phyloP scores from a whole-genome alignment of 345 rosid genomes.

The Atalantia buxifolia region DNA sequence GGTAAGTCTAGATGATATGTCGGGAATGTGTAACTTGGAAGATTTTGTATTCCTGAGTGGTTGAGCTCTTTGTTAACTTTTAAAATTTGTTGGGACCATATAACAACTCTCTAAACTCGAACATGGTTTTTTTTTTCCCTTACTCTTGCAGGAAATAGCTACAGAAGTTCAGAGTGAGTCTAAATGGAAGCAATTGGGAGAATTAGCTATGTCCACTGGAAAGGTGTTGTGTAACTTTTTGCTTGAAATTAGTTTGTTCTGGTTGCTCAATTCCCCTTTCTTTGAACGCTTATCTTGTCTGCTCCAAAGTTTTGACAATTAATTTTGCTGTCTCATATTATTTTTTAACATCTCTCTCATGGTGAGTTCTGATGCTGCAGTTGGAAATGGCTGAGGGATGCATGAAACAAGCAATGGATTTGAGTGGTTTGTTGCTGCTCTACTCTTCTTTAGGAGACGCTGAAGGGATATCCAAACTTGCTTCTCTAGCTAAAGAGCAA shows the following conservation, averaged over 20 bases:
- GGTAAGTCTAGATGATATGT: constrained; percentile 41
- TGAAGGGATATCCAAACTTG: constrained; percentile 82
- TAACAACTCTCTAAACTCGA: constrained; percentile 3
- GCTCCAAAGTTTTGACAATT: background rate
- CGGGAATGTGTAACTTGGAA: background rate
- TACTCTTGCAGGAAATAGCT: constrained; percentile 71
- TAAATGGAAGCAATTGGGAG: constrained; percentile 99
- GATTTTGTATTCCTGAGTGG: background rate
- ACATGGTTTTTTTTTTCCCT: background rate
- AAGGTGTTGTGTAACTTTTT: constrained; percentile 44
- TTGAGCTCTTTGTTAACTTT: constrained; percentile 2
- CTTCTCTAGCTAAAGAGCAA: constrained; percentile 83
- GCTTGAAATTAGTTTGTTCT: background rate
- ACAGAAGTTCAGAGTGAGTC: constrained; percentile 78
- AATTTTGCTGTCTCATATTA: background rate
- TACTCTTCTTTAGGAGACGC: constrained; percentile 97
- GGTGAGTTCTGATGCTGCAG: constrained; percentile 46
- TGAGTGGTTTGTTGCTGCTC: constrained; percentile 93
- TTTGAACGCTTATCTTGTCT: background rate
- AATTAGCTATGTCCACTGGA: constrained; percentile 93
- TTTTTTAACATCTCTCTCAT: background rate
- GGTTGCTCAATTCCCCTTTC: background rate
- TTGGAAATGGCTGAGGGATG: constrained; percentile 98
- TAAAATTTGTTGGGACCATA: constrained; percentile 4
- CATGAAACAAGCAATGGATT: constrained; percentile 85